A percentile compares a stretch with the other conserved stretches of the same genome.
These are phyloP conservation scores for Puya raimondii DNA, from an alignment of 176 grass and related monocot genomes.

Conservation along the genomic window DNA sequence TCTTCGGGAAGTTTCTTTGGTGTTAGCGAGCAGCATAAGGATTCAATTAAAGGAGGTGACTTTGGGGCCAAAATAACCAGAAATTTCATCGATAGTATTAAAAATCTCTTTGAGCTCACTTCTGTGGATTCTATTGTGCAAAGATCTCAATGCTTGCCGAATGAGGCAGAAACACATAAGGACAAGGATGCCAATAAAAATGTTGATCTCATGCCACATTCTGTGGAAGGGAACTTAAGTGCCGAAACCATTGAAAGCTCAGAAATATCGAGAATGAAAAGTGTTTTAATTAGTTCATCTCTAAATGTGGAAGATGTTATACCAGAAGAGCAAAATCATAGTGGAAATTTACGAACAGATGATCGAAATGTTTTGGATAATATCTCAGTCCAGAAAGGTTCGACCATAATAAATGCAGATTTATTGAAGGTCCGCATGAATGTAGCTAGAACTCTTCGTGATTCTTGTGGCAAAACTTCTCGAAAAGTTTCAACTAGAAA, in stretches of 20 bases:
- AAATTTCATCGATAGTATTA: constrained; percentile 23
- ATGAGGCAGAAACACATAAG: constrained; percentile 1
- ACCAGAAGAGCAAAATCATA: background rate
- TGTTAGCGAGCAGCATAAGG: background rate
- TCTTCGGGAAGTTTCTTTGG: constrained; percentile 13
- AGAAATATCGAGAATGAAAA: background rate
- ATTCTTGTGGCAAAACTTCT: background rate
- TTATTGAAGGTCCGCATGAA: too few relatives aligned
- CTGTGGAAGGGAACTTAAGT: background rate
- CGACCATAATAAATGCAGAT: too few relatives aligned
- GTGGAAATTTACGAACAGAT: background rate
- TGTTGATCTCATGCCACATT: constrained; percentile 5
- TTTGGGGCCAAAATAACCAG: constrained; percentile 15
- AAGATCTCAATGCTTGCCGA: constrained; percentile 10
- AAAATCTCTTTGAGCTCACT: constrained; percentile 5
- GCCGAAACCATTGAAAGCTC: background rate
- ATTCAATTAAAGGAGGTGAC: background rate
- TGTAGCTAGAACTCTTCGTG: background rate
- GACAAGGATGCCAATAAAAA: background rate
- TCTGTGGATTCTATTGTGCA: background rate
- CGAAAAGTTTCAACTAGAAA: background rate
- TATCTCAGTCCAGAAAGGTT: background rate
- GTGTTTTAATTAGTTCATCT: background rate
- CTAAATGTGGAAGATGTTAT: background rate
- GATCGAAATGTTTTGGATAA: background rate